Conservation (phyloP, 2,329 filamentous ascomycete species). For the Exserohilum turcica region DNA sequence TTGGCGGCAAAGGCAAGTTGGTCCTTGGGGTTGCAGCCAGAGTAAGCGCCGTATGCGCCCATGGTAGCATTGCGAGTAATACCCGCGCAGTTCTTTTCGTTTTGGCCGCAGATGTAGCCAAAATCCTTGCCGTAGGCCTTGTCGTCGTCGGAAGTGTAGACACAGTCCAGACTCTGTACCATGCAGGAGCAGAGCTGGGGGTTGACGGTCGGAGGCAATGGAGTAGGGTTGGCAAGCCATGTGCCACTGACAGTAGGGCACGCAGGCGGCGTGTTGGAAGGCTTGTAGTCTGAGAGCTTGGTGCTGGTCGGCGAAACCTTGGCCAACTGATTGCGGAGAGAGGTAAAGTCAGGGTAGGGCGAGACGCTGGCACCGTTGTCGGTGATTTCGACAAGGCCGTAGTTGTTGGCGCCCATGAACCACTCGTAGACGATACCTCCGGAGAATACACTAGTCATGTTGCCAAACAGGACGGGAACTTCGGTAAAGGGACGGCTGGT, state of each 20-base stretch:
- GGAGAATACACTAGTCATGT: conserved; percentile 88
- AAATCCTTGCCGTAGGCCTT: conserved; percentile 72
- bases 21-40: conserved; percentile 72
- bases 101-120: conserved; percentile 68
- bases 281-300: conserved; percentile 68
- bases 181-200: conserved; percentile 83
- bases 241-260: conserved; percentile 70
- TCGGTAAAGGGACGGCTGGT: conserved; percentile 81
- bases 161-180: conserved; percentile 72
- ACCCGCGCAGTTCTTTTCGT: conserved; percentile 64
- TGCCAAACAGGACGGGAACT: conserved; percentile 77
- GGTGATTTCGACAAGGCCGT: conserved; percentile 73
- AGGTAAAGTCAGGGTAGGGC: conserved; percentile 72
- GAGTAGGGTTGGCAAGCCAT: conserved; percentile 72
- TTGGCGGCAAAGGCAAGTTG: conserved; percentile 77
- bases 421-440: conserved; percentile 99
- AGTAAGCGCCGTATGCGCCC: conserved; percentile 75
- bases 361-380: conserved; percentile 64
- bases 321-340: conserved; percentile 71
- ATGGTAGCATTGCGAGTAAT: conserved; percentile 70
- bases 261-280: conserved; percentile 68
- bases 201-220: conserved; percentile 83
- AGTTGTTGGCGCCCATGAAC: conserved; percentile 89
- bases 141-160: conserved; percentile 64
- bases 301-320: conserved; percentile 69